phyloP scores from a whole-genome alignment of 78 protist species.

The Tieghemostelium lacteum region DNA sequence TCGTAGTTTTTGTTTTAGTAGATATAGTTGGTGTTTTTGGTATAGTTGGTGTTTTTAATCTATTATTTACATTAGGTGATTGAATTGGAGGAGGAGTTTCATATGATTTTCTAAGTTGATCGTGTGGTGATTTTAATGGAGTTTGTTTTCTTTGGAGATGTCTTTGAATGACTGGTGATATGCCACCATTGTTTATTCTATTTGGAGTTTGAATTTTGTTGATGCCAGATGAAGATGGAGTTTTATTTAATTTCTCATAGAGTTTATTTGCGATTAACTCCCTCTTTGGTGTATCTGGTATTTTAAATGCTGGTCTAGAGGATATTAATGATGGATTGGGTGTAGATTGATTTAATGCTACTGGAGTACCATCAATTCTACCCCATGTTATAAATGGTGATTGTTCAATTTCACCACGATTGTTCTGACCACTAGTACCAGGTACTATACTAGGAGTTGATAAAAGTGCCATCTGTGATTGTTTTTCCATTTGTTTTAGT shows the following conservation, averaged over 20 bases:
- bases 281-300: slow-evolving; percentile 58
- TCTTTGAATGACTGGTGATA: slow-evolving; percentile 26
- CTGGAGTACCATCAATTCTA: slow-evolving; percentile 75
- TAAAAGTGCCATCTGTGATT: slow-evolving; percentile 28
- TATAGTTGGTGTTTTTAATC: neutral
- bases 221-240: neutral
- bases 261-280: slow-evolving; percentile 36
- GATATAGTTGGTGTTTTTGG: neutral
- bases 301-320: slow-evolving; percentile 36
- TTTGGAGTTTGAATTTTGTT: neutral
- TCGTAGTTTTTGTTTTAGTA: neutral
- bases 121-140: neutral
- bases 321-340: neutral
- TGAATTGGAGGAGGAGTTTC: neutral
- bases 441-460: slow-evolving; percentile 51
- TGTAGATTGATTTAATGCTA: slow-evolving; percentile 11
- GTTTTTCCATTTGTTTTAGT: slow-evolving; percentile 28
- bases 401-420: slow-evolving; percentile 14
- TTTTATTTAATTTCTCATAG: slow-evolving; percentile 2
- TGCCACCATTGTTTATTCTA: neutral
- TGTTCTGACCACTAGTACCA: neutral
- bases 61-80: neutral
- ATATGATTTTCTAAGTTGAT: slow-evolving; percentile 25
- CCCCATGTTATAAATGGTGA: slow-evolving; percentile 90
- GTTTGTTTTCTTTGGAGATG: neutral